Base-by-base conservation (phyloP, 1,284 basidiomycete genomes). In the Rhodofomes roseus region DNA sequence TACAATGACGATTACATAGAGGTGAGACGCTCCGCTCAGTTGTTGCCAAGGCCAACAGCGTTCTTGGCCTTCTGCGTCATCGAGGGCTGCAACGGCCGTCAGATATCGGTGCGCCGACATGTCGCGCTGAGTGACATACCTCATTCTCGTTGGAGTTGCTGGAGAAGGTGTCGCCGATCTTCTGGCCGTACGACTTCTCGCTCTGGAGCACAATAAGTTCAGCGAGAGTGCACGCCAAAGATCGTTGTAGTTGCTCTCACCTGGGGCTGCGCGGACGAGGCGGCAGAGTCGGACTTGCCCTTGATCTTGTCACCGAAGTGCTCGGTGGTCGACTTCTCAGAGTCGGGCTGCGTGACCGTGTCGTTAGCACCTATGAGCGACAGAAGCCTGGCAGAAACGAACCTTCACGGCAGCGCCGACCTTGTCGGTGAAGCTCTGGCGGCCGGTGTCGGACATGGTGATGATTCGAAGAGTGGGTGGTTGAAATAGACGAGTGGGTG, bases 151-250 rank as follows among this genome's bases (percentile, higher is more conserved):
- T 71, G n/a, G 61, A 62, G 69, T 72, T 80, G 63, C 80, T 78
- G 62, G 81, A 82, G 67, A 84, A 12, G 55, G 73, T 69, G 74
- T 89, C 86, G 54, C 80, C 76, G n/a, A 76, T 67, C 61, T 85
- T 73, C 76, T 86, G 83, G 40, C 76, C 70, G 59, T 73, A 75
- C 25, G 78, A 71, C 76, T 87, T 86, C 78, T 86, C 59, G 62
- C 63, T 68, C 72, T 73, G 60, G 7, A 62, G 29, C 54, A 5
- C 16, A 11, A 34, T n/a, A 1, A 55, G 14, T 39, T 64, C 41
- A 63, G 58, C n/a, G 14, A 22, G 16, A 16, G 14, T 1, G 23
- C 16, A 11, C 23, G 34, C 23, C 0, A 31, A 27, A 41, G 36
- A 9, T 46, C 20, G 23, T n/a, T 14, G 5, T n/a, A 27, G n/a